Base-by-base conservation (phyloP, 805 yeast species). In the Spathaspora hagerdaliae region DNA sequence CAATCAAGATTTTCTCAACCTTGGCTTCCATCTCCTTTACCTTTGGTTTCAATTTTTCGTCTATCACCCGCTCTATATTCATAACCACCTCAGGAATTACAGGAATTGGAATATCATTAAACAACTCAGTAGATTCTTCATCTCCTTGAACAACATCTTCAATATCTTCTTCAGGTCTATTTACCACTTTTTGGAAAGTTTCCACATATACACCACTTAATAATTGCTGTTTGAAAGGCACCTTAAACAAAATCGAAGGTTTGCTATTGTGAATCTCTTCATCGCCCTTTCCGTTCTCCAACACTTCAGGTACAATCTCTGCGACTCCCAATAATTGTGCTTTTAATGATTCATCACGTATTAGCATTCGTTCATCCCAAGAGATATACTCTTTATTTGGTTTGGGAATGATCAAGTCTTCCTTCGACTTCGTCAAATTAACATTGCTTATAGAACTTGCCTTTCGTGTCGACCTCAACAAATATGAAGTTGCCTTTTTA, bases 401-500 rank as follows among this genome's bases (percentile, higher is more conserved):
- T 42, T 56, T 60, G 6, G 69, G 66, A 34, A 58, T 42, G 12
- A 70, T 62, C 12, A 71, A 59, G 39, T 68, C 74, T 29, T 71
- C 76, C 50, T 62, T 57, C 12, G 75, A 65, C 46, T 66, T 71
- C 26, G 58, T 53, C 36, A 64, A 51, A 39, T 68, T 64, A 26
- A 62, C 51, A 44, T 65, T 69, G 42, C 67, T 61, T 19, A 71
- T 65, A 12, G 64, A 66, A 14, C 77, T 67, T 1, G 73, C 69
- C 47, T 78, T 79, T 49, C 84, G 71, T 0, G 83, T 77, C 7
- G 85, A 75, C 51, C 88, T 72, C 52, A 78, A 73, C 36, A 83
- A 65, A 51, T 79, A 75, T 1, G 83, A 75, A 2, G 83, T 77
- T 19, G 79, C 79, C 54, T 82, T 83, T 56, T 81, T 82, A 5